phyloP scores from a whole-genome alignment of 495 filamentous ascomycete genomes.

The Bathelium albidoporum region DNA sequence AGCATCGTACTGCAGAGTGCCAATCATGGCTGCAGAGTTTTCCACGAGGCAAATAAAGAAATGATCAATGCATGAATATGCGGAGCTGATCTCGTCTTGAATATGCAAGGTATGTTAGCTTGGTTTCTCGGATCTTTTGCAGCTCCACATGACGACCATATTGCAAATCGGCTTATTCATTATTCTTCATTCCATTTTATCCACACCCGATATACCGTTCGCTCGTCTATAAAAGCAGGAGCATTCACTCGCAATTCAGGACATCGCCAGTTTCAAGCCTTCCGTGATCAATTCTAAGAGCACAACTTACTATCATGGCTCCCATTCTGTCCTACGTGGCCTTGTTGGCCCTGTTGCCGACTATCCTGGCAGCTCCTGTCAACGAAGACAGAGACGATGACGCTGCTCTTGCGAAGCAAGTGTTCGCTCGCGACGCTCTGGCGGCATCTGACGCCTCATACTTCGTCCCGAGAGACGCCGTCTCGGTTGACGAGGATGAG shows the following conservation, averaged over 20 bases:
- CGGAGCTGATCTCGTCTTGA: background rate
- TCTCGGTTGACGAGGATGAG: background rate
- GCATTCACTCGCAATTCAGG: background rate
- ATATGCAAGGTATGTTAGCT: background rate
- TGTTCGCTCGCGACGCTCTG: background rate
- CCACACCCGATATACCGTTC: background rate
- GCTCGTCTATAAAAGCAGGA: background rate
- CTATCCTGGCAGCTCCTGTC: background rate
- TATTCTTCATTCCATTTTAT: background rate
- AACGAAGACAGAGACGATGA: background rate
- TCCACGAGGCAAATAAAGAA: no score
- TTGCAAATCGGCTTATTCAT: background rate
- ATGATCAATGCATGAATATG: background rate
- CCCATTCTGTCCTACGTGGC: background rate
- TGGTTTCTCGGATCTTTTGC: background rate
- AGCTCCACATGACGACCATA: background rate
- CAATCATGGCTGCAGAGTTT: background rate
- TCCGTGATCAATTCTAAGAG: background rate
- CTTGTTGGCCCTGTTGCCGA: background rate
- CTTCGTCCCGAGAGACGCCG: background rate
- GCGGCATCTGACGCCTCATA: background rate
- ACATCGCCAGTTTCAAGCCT: background rate
- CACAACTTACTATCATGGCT: background rate
- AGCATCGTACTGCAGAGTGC: background rate
- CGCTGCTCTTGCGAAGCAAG: background rate